Percentiles rank a stretch among this genome's conserved stretches.
Conservation (phyloP, 1,284 basidiomycete genomes). For the Pterula multifida region DNA sequence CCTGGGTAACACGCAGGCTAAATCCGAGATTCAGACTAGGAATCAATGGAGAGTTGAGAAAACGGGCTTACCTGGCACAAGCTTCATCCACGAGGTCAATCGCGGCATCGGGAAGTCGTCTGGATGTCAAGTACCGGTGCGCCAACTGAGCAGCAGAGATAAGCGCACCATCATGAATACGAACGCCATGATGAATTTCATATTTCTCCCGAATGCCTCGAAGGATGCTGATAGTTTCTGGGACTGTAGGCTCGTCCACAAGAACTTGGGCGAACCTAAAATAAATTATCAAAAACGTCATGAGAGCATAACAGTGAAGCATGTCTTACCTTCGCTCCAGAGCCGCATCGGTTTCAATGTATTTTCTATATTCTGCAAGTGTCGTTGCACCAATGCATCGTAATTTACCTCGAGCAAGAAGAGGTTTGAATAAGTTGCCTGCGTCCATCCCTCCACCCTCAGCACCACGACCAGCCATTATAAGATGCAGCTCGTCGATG, state of each 20-base stretch:
- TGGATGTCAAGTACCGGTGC: constrained; percentile 85
- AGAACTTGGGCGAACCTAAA: constrained; percentile 77
- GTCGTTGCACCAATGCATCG: constrained; percentile 91
- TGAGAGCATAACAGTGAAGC: no score
- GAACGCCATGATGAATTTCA: constrained; percentile 81
- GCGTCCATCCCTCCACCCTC: constrained; percentile 78
- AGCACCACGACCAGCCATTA: constrained; percentile 76
- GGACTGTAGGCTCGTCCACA: constrained; percentile 84
- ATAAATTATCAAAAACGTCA: no score
- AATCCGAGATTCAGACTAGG: constrained; percentile 12
- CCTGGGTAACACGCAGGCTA: constrained; percentile 84
- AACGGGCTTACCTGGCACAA: constrained; percentile 56
- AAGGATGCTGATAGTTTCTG: constrained; percentile 89
- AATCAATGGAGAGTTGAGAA: background rate
- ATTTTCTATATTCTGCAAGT: constrained; percentile 86
- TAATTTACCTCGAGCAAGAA: constrained; percentile 81
- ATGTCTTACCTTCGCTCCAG: constrained; percentile 67
- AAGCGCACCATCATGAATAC: constrained; percentile 84
- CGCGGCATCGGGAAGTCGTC: constrained; percentile 81
- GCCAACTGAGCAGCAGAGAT: constrained; percentile 89
- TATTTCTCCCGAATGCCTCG: constrained; percentile 79
- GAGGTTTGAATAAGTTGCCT: constrained; percentile 84
- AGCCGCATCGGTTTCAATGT: constrained; percentile 93
- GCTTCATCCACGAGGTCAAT: constrained; percentile 94
- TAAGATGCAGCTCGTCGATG: constrained; percentile 89